Evolutionary conservation across 352 stramenopile species (phyloP).

Genomic region (Pythium vanterpoolii): DNA sequence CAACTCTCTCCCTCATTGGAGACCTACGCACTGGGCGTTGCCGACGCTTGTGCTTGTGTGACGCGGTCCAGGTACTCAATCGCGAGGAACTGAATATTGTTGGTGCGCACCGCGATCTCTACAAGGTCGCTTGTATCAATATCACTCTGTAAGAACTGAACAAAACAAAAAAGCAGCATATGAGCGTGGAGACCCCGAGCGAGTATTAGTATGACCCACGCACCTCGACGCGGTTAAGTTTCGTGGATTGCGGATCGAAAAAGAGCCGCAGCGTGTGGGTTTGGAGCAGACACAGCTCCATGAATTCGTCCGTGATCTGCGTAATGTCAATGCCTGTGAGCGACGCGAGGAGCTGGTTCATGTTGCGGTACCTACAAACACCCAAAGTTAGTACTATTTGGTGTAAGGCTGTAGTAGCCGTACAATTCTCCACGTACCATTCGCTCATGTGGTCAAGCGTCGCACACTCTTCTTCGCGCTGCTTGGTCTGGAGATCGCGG

Average conservation of each 20-base stretch:
- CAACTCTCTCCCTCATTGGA: background rate
- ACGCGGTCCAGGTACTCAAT: conserved; percentile 62
- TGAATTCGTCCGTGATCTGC: conserved; percentile 49
- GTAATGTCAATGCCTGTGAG: conserved; percentile 56
- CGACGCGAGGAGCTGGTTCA: conserved; percentile 49
- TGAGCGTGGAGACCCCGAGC: too few relatives aligned
- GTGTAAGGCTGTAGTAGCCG: background rate
- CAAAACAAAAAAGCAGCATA: too few relatives aligned
- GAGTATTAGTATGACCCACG: too few relatives aligned
- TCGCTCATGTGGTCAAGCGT: conserved; percentile 72
- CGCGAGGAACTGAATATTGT: conserved; percentile 53
- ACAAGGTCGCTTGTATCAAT: conserved; percentile 43
- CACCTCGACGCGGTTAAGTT: conserved; percentile 59
- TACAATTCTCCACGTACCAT: conserved; percentile 34
- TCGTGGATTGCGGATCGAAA: conserved; percentile 51
- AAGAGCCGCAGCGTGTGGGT: conserved; percentile 53
- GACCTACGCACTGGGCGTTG: background rate
- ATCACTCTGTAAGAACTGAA: conserved; percentile 29
- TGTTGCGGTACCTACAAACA: conserved; percentile 52
- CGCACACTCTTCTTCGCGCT: conserved; percentile 67
- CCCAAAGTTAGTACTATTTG: background rate
- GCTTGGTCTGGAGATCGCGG: conserved; percentile 69
- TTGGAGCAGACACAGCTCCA: conserved; percentile 56
- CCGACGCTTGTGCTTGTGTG: background rate
- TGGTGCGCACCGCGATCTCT: conserved; percentile 50